Evolutionary conservation across 2,329 filamentous ascomycete species (phyloP), one percentile per base, ranked within the genome.

Genomic region (Colletotrichum sp.): DNA sequence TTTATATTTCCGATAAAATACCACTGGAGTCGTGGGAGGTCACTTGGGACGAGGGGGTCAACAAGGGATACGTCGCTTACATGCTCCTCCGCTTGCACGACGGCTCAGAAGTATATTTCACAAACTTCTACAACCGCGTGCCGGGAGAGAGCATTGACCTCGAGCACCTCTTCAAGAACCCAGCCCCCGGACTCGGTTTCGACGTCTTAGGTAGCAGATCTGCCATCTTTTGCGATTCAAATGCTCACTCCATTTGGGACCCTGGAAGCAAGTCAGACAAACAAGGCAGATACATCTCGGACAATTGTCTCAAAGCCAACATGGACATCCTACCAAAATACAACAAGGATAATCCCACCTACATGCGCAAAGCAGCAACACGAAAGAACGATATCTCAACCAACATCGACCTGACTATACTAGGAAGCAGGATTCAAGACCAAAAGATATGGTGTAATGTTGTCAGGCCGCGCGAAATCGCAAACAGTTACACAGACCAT

Each of bases 361-460:
- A 24, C 21, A 64, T 0, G 30, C 61, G n/a, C 28, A 34, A 36
- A 21, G n/a, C 32, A 1, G 21, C 16, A 34, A 64, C 1, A 64
- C 61, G 32, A 38, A 32, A 26, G 2, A 2, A 24, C 0, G 24
- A 8, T 21, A 1, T 21, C 0, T 1, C 15, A 24, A 34, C 61
- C 30, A 64, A n/a, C 32, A 64, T 64, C 1, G 32, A 64, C 61
- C n/a, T 64, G n/a, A 13, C 15, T 0, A 2, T 64, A 18, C 2
- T 62, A 5, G 60, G 60, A 24, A 24, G 24, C 24, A 24, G 3
- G 24, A 24, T 24, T 24, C 24, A 24, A 24, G 24, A 24, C 24
- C 24, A 24, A 24, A 24, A 24, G 24, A 24, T 24, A 24, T 24
- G 24, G 24, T 24, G 24, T 24, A 24, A 24, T 12, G 61, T 64